A percentile compares a stretch with the other conserved stretches of the same genome.
Evolutionary conservation across 1,284 basidiomycete species (phyloP).

Genomic region (Ustilago hordei): DNA sequence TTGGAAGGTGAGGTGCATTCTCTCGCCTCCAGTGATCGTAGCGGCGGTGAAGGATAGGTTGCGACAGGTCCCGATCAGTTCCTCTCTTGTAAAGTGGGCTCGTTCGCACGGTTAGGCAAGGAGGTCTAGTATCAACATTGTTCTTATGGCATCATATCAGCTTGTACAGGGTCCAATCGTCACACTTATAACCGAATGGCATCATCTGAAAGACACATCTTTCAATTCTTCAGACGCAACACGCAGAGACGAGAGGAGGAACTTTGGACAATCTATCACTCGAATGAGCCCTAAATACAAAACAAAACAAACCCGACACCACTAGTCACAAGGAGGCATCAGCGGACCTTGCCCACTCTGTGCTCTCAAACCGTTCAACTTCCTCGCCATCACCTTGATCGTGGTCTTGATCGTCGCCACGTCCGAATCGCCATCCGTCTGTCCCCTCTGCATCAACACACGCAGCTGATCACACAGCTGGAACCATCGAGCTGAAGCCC

Average conservation of each 20-base stretch:
- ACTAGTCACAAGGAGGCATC: constrained; percentile 23
- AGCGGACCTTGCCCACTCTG: constrained; percentile 19
- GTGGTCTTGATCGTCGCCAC: constrained; percentile 41
- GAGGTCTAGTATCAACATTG: background rate
- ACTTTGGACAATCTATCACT: background rate
- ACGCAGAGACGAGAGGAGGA: background rate
- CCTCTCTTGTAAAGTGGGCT: constrained; percentile 45
- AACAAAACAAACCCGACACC: background rate
- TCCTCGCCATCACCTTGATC: constrained; percentile 43
- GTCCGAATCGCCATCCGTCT: constrained; percentile 29
- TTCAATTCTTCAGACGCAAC: background rate
- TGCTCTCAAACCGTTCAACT: constrained; percentile 24
- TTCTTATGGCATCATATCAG: background rate
- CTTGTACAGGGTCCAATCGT: background rate
- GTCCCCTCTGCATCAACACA: constrained; percentile 22
- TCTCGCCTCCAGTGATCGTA: constrained; percentile 15
- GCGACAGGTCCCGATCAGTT: constrained; percentile 23
- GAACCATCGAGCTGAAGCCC: constrained; percentile 36
- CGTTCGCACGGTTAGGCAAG: constrained; percentile 22
- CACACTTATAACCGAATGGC: background rate
- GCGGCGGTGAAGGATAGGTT: constrained; percentile 32
- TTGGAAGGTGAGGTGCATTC: constrained; percentile 42
- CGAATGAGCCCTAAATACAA: background rate
- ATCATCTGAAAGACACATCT: background rate
- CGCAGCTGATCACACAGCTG: constrained; percentile 38